Base-by-base conservation (phyloP, 306 rosid genomes). In the Lupinus albus region DNA sequence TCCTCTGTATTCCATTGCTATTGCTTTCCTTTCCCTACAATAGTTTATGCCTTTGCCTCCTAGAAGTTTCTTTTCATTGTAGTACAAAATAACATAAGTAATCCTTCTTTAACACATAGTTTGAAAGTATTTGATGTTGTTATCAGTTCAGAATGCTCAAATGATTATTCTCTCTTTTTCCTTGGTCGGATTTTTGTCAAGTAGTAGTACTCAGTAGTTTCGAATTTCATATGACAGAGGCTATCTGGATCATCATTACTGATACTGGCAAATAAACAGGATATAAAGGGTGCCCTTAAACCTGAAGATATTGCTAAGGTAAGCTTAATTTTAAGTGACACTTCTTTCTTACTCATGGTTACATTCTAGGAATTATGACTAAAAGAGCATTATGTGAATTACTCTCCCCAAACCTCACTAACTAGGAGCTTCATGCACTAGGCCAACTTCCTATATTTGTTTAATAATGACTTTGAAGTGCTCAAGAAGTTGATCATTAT, bases 261-360 rank as follows among this genome's bases (percentile, higher is more conserved):
- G 67, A 85, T 92, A 73, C 85, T 92, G 8, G 96, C 97, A 61
- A 92, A 92, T 78, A 92, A 92, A 84, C 97, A 92, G 70, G 97
- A 92, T 66, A 92, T 89, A 13, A 85, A 86, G 79, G 96, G 97
- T 20, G 87, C 89, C 60, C 88, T 91, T 70, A 42, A 82, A 11
- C 97, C 94, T 0, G 81, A 80, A 36, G 96, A 91, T 64, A 87
- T 91, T 79, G 88, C 92, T 11, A 82, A 84, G 72, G 96, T 87
- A 79, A 75, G 84, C 21, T 58, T 49, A 39, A 48, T 64, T 38
- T 44, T 47, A 7, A 46, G 8, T 11, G 15, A 17, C 11, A 54
- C 1, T 33, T 8, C 20, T 61, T 64, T 42, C 59, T 8, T 20
- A 15, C 38, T 14, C 16, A 8, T 8, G 13, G 45, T 44, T 35